phyloP scores from a whole-genome alignment of 441 rosid species.

The Gossypium lobatum region DNA sequence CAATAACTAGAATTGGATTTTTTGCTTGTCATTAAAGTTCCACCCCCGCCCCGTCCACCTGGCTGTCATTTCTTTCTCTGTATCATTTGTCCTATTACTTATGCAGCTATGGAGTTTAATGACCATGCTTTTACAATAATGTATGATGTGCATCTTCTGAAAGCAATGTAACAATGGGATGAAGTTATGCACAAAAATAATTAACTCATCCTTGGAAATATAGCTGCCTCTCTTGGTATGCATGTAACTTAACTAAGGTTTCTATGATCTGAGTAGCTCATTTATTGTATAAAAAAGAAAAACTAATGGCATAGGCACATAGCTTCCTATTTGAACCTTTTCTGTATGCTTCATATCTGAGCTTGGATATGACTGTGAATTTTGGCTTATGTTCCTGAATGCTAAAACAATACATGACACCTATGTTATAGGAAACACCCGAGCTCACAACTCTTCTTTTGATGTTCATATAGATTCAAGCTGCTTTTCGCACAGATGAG shows the following conservation, averaged over 20 bases:
- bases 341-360: background rate
- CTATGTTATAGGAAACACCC: background rate
- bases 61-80: background rate
- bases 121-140: background rate
- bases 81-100: background rate
- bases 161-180: background rate
- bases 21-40: background rate
- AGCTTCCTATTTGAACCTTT: background rate
- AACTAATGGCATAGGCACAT: background rate
- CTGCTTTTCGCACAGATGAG: constrained; percentile 64
- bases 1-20: background rate
- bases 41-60: too few relatives aligned
- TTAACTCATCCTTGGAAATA: background rate
- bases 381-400: background rate
- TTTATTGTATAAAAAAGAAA: background rate
- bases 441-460: background rate
- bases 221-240: background rate
- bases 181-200: background rate
- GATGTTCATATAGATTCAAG: constrained; percentile 42
- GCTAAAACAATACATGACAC: background rate
- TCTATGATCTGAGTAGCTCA: background rate
- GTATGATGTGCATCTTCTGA: background rate
- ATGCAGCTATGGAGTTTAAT: background rate
- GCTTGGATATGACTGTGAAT: background rate
- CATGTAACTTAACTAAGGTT: background rate